Evolutionary conservation across 192 early-diverging fungal genomes (phyloP), one percentile per base, ranked within the genome.

Genomic region (Haplosporangium gracile): DNA sequence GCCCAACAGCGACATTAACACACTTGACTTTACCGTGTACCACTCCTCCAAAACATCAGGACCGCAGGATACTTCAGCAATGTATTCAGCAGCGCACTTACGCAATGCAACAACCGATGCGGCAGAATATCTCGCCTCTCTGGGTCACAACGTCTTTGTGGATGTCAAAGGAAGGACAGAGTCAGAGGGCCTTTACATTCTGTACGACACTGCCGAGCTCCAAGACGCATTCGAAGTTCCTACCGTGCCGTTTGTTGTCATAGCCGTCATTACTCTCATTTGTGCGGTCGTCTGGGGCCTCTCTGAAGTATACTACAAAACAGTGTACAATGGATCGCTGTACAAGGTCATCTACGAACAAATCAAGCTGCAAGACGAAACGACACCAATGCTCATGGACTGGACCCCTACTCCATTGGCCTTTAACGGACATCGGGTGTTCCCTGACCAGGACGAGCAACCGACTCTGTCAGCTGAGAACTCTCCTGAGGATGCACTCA

Each of bases 321-420:
- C 71, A 72, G 71, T 42, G 42, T 49, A 72, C 43, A 72, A 49
- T 49, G 45, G 71, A 47, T 72, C 71, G 39, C 71, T 72, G 42
- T 72, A 72, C 71, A 72, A 72, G 45, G 45, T 49, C 71, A 49
- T 72, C 71, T 72, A 72, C 45, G 45, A 43, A 49, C 42, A 72
- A 72, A 43, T 72, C 71, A 72, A 49, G 24, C 45, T 29, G 22
- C 16, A 72, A 72, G 71, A 72, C 22, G 43, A 72, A 72, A 47
- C 71, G 26, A 49, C 45, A 47, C 22, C 71, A 26, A 72, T 72
- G 71, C 15, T 72, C 45, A 72, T 72, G 71, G 42, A 49, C 43
- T 72, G 45, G 42, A 72, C 71, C 2, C 42, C 39, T 29, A 49
- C 42, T 42, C 71, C 71, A n/a, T 49, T 72, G 71, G 71, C 71